Conservation (phyloP, 768 basidiomycete species). For the Boletus pseudopeckii region DNA sequence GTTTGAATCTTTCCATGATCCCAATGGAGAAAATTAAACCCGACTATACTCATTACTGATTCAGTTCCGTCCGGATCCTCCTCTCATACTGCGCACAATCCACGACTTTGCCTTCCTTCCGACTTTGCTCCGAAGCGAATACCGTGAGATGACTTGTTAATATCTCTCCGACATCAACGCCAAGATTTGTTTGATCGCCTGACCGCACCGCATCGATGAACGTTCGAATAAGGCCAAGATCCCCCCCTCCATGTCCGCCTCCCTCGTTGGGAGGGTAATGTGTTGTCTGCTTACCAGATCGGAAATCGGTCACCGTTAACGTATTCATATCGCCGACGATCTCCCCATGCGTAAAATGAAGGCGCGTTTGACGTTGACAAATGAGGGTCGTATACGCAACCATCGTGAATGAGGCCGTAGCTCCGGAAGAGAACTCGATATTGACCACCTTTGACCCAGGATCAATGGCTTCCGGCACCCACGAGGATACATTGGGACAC, state of each 20-base stretch:
- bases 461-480: neutral
- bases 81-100: slow-evolving; percentile 67
- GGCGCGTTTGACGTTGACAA: slow-evolving; percentile 77
- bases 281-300: slow-evolving; percentile 42
- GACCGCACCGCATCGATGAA: slow-evolving; percentile 75
- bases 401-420: slow-evolving; percentile 87
- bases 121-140: slow-evolving; percentile 82
- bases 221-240: slow-evolving; percentile 66
- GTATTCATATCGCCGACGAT: slow-evolving; percentile 81
- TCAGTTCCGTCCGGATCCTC: slow-evolving; percentile 37
- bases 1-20: neutral
- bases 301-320: slow-evolving; percentile 78
- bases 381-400: slow-evolving; percentile 76
- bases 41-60: neutral
- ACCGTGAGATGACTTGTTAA: slow-evolving; percentile 78
- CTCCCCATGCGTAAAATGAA: slow-evolving; percentile 86
- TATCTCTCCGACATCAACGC: slow-evolving; percentile 65
- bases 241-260: slow-evolving; percentile 83
- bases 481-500: neutral
- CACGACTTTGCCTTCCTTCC: slow-evolving; percentile 65
- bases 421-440: slow-evolving; percentile 77
- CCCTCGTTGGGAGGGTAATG: slow-evolving; percentile 54
- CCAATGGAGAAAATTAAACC: neutral
- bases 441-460: slow-evolving; percentile 61
- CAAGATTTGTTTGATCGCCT: slow-evolving; percentile 59